Evolutionary conservation across 768 basidiomycete species (phyloP).

Genomic region (Rossbeevera mucosa): DNA sequence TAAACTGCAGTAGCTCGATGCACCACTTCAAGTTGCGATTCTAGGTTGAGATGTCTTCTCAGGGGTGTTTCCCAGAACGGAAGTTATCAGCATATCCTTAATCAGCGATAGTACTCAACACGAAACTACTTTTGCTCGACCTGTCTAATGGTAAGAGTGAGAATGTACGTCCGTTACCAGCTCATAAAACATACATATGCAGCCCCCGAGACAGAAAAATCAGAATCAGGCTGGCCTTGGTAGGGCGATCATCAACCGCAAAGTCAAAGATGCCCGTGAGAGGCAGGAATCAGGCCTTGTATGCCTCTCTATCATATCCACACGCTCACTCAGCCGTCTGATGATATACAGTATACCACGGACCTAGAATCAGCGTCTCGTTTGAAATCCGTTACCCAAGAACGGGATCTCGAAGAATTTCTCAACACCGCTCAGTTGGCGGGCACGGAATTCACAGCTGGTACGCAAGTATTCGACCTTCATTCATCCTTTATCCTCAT

Average conservation of each 20-base stretch:
- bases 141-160: background rate
- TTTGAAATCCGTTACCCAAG: conserved; percentile 91
- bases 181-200: background rate
- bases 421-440: conserved; percentile 92
- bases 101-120: background rate
- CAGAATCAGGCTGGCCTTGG: conserved; percentile 81
- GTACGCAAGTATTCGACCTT: conserved; percentile 38
- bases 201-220: conserved; percentile 59
- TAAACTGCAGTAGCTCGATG: conserved; percentile 2
- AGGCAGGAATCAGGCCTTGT: conserved; percentile 55
- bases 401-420: conserved; percentile 93
- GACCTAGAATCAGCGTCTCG: conserved; percentile 65
- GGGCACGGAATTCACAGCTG: conserved; percentile 93
- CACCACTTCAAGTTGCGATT: background rate
- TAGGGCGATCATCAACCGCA: conserved; percentile 90
- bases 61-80: conserved; percentile 14
- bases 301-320: conserved; percentile 24
- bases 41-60: background rate
- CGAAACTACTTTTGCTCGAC: background rate
- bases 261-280: conserved; percentile 41
- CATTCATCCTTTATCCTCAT: conserved; percentile 3
- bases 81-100: conserved; percentile 21
- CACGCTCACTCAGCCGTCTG: conserved; percentile 23
- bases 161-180: background rate
- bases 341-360: conserved; percentile 52